These are phyloP conservation scores for Leccinum subgranulosum DNA, from an alignment of 768 basidiomycete species.

Conservation along the genomic window DNA sequence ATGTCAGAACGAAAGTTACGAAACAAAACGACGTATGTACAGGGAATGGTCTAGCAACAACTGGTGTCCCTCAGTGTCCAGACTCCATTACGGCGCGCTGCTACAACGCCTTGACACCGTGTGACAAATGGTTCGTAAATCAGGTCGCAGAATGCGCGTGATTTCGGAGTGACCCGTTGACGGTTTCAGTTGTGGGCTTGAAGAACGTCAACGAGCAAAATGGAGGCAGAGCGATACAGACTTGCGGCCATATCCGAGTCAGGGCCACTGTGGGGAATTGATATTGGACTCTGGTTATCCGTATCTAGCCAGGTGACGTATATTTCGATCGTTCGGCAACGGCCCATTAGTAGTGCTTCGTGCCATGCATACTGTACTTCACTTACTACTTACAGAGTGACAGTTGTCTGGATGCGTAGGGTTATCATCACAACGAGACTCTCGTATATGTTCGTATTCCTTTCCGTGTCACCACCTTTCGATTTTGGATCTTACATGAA, in stretches of 20 bases:
- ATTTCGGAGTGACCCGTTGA: neutral
- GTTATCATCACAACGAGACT: neutral
- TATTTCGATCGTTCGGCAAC: no score
- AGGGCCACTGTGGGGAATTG: slow-evolving; percentile 1
- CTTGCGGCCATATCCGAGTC: neutral
- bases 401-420: neutral
- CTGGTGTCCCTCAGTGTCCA: no score
- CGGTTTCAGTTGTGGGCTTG: neutral
- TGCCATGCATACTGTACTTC: no score
- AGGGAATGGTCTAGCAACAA: no score
- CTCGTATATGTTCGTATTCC: no score
- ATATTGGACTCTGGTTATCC: neutral
- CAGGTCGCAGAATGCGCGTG: neutral
- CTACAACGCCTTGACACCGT: no score
- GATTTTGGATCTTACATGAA: no score
- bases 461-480: no score
- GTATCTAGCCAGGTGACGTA: slow-evolving; percentile 5
- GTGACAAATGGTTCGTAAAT: neutral
- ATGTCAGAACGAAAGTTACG: neutral
- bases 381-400: no score
- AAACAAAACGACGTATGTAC: no score
- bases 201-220: neutral
- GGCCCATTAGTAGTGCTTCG: no score
- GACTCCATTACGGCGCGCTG: no score
- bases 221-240: neutral